These are phyloP conservation scores for Endoconidiophora laricicola DNA, from an alignment of 2,329 filamentous ascomycete species.

Conservation along the genomic window DNA sequence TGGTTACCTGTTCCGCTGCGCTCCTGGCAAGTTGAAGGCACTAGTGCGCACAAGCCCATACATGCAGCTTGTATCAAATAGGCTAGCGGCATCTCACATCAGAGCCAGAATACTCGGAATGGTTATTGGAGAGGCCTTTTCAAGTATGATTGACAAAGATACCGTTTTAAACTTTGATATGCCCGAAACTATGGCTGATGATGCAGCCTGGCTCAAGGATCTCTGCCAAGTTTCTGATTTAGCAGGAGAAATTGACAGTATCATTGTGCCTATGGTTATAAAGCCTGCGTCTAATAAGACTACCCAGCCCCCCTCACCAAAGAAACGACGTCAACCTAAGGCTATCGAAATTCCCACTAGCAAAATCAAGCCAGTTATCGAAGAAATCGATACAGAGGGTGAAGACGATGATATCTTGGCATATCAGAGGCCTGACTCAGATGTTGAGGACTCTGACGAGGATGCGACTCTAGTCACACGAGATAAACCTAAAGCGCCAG, in stretches of 20 bases:
- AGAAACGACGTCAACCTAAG: conserved; percentile 17
- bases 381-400: conserved; percentile 46
- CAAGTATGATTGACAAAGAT: conserved; percentile 47
- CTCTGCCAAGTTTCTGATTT: conserved; percentile 47
- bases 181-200: conserved; percentile 56
- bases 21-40: conserved; percentile 49
- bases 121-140: conserved; percentile 61
- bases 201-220: conserved; percentile 58
- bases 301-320: conserved; percentile 12
- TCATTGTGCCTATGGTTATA: conserved; percentile 22
- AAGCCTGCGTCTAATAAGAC: conserved; percentile 11
- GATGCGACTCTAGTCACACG: conserved; percentile 75
- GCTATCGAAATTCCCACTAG: conserved; percentile 19
- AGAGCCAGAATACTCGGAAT: conserved; percentile 74
- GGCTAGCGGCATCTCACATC: conserved; percentile 59
- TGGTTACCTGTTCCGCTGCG: conserved; percentile 54
- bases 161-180: conserved; percentile 69
- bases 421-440: conserved; percentile 75
- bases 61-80: conserved; percentile 66
- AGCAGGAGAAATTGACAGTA: conserved; percentile 37
- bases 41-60: conserved; percentile 58
- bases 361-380: conserved; percentile 34
- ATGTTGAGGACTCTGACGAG: conserved; percentile 81
- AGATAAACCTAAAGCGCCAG: conserved; percentile 67
- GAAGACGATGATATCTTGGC: conserved; percentile 54